These are phyloP conservation scores for Angomonas desouzai DNA, from an alignment of 208 protist species.

Conservation along the genomic window DNA sequence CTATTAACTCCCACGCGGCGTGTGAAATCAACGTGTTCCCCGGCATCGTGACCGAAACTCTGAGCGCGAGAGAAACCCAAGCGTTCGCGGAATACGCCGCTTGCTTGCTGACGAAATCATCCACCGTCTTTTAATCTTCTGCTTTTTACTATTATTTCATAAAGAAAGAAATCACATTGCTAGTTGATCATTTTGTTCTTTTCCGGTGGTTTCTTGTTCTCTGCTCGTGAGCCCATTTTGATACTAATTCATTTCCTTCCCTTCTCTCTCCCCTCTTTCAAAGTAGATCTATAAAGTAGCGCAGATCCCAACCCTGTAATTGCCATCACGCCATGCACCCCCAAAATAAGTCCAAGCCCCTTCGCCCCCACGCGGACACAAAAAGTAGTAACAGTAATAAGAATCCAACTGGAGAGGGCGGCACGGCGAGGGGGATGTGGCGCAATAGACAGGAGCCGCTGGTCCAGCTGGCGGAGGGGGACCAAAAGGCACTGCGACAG, in stretches of 20 bases:
- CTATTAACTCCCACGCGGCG: not conserved
- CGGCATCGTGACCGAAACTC: constrained; percentile 6
- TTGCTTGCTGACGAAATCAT: not conserved
- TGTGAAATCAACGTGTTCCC: constrained; percentile 5
- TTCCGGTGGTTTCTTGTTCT: not conserved
- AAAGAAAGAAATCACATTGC: too few species aligned
- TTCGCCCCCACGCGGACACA: not conserved
- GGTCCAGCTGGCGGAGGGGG: constrained; percentile 3
- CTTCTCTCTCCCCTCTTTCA: constrained; percentile 3
- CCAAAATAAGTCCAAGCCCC: not conserved
- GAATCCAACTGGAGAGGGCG: not conserved
- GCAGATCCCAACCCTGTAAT: not conserved
- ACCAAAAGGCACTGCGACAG: not conserved
- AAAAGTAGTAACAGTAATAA: not conserved
- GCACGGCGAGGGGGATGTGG: constrained; percentile 15
- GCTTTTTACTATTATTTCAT: too few species aligned
- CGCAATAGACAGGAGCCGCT: constrained; percentile 11
- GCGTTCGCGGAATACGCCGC: constrained; percentile 9
- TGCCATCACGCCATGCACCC: constrained; percentile 5
- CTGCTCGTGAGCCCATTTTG: not conserved
- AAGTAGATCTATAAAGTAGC: not conserved
- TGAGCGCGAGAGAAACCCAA: not conserved
- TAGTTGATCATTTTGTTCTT: too few species aligned
- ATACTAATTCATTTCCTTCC: constrained; percentile 4
- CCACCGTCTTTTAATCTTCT: constrained; percentile 3